Percentiles rank a stretch among this genome's conserved stretches.
Evolutionary conservation across 2,329 filamentous ascomycete species (phyloP).

Genomic region (Aspergillus oerlinghausenensis): DNA sequence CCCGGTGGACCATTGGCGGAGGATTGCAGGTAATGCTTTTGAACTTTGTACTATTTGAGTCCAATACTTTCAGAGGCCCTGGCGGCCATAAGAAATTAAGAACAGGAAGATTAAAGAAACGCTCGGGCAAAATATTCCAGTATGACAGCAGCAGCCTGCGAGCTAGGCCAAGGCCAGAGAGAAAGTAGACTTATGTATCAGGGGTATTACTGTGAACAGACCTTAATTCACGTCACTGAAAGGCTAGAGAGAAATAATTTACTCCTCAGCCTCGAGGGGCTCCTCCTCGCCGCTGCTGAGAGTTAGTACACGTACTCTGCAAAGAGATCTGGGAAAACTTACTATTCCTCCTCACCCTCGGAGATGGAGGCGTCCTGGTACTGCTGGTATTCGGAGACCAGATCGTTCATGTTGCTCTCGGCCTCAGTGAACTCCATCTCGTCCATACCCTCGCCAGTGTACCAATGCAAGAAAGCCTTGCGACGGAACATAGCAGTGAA

Average conservation of each 20-base stretch:
- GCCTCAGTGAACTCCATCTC: conserved; percentile 99
- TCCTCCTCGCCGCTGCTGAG: conserved; percentile 64
- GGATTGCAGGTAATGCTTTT: neutral
- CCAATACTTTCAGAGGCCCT: neutral
- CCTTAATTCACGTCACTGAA: conserved; percentile 16
- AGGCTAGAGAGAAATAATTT: conserved; percentile 31
- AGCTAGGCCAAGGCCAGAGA: neutral
- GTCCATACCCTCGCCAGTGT: conserved; percentile 99
- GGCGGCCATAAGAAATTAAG: neutral
- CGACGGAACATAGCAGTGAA: conserved; percentile 99
- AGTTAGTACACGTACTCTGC: conserved; percentile 11
- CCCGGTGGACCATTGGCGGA: neutral
- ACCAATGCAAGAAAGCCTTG: conserved; percentile 99
- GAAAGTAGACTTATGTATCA: neutral
- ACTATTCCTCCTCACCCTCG: conserved; percentile 93
- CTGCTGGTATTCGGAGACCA: conserved; percentile 99
- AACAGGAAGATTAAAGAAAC: neutral
- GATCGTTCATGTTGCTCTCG: conserved; percentile 99
- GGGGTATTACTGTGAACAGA: conserved; percentile 16
- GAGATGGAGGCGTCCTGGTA: conserved; percentile 99
- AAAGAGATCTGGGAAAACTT: conserved; percentile 20
- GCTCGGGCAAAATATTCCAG: neutral
- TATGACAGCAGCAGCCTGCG: neutral
- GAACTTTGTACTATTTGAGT: neutral
- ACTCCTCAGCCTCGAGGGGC: conserved; percentile 67